These are phyloP conservation scores for Pythium aristosporum DNA, from an alignment of 352 stramenopile species.

Conservation along the genomic window DNA sequence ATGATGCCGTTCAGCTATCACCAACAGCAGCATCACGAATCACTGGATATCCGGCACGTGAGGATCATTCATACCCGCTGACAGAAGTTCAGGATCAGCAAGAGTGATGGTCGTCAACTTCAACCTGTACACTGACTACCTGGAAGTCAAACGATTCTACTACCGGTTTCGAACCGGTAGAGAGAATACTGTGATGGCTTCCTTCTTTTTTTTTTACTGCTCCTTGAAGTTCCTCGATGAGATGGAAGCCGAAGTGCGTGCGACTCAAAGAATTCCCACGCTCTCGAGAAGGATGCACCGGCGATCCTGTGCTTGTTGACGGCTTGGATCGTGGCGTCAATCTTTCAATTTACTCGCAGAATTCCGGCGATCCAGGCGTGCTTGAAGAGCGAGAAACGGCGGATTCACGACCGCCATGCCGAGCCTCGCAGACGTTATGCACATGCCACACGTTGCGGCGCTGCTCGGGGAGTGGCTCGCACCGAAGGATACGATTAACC, in stretches of 20 bases:
- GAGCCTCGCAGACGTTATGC: slow-evolving; percentile 14
- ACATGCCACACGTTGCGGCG: slow-evolving; percentile 9
- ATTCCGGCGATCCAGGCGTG: background rate
- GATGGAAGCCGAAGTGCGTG: background rate
- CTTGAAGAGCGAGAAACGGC: background rate
- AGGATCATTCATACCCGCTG: no score
- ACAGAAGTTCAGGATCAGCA: no score
- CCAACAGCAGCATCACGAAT: no score
- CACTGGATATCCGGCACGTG: no score
- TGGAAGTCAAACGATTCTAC: background rate
- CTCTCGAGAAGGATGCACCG: background rate
- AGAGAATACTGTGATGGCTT: background rate
- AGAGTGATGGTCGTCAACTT: no score
- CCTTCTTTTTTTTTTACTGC: background rate
- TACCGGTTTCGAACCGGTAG: background rate
- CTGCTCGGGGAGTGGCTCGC: slow-evolving; percentile 4
- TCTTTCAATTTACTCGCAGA: slow-evolving; percentile 5
- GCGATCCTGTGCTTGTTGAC: no score
- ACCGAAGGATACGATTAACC: slow-evolving; percentile 4
- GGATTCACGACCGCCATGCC: background rate
- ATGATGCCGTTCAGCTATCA: background rate
- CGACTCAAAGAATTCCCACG: background rate
- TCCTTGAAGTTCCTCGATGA: slow-evolving; percentile 8
- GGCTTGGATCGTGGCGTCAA: no score
- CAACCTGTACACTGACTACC: background rate